These are phyloP conservation scores for Pterulicium gracile DNA, from an alignment of 1,284 basidiomycete genomes.

Conservation along the genomic window DNA sequence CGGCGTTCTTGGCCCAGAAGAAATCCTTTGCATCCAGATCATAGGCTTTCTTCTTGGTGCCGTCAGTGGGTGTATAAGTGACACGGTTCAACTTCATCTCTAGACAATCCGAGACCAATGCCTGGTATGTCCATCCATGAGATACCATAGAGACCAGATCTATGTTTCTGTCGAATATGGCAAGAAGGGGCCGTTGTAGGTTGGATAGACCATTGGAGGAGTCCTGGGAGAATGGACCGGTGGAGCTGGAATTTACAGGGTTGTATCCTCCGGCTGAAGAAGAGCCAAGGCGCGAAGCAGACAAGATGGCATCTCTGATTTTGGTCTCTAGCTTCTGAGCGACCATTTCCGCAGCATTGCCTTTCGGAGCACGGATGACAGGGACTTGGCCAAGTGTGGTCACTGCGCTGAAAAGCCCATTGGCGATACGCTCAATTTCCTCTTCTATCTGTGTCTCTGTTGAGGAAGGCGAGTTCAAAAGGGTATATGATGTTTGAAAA, in stretches of 20 bases:
- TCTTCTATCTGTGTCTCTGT: constrained; percentile 88
- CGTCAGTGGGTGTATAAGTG: constrained; percentile 42
- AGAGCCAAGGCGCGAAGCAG: constrained; percentile 51
- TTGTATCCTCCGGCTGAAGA: background rate
- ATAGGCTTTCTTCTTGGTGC: constrained; percentile 79
- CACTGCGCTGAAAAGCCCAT: constrained; percentile 88
- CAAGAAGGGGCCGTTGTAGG: constrained; percentile 78
- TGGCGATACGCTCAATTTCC: constrained; percentile 89
- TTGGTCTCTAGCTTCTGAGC: constrained; percentile 91
- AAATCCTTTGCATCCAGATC: constrained; percentile 98
- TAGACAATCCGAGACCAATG: constrained; percentile 94
- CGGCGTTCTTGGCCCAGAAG: constrained; percentile 97
- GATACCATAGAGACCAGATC: constrained; percentile 93
- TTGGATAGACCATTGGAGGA: constrained; percentile 54
- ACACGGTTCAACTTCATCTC: constrained; percentile 97
- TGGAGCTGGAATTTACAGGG: constrained; percentile 32
- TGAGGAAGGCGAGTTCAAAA: constrained; percentile 89
- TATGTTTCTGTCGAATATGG: constrained; percentile 91
- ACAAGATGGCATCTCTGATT: constrained; percentile 86
- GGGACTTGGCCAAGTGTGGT: constrained; percentile 93
- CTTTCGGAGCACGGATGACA: constrained; percentile 89
- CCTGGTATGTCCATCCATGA: constrained; percentile 99
- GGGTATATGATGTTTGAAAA: constrained; percentile 55
- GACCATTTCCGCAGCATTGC: constrained; percentile 98
- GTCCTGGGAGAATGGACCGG: constrained; percentile 62